Conservation (phyloP, 2,329 filamentous ascomycete species). For the Aureobasidium sp. region DNA sequence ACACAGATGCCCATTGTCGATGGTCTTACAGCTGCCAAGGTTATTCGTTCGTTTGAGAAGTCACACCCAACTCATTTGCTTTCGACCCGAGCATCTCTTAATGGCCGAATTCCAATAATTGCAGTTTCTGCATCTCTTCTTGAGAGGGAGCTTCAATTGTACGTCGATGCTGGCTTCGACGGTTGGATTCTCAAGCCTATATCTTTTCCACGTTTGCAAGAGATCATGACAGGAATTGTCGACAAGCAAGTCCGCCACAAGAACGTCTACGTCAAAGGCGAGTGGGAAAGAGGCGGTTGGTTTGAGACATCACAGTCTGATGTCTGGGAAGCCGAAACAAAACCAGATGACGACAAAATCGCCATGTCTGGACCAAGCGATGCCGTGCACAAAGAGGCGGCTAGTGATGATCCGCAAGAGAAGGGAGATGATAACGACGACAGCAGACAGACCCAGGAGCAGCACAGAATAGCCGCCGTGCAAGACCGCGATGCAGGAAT, state of each 20-base stretch:
- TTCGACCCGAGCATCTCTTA: conserved; percentile 52
- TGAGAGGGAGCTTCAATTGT: conserved; percentile 60
- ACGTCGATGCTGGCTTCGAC: conserved; percentile 74
- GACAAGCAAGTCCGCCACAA: conserved; percentile 50
- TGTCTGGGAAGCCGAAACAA: conserved; percentile 32
- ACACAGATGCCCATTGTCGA: conserved; percentile 85
- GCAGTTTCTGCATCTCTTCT: conserved; percentile 78
- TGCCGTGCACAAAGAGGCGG: conserved; percentile 27
- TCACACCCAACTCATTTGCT: conserved; percentile 43
- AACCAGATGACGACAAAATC: conserved; percentile 21
- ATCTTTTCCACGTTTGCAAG: conserved; percentile 66
- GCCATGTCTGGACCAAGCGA: conserved; percentile 22
- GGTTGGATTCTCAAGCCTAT: conserved; percentile 89
- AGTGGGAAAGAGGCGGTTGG: conserved; percentile 86
- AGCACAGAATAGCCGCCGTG: conserved; percentile 24
- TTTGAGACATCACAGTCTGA: conserved; percentile 46
- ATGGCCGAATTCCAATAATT: conserved; percentile 70
- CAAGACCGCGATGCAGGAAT: conserved; percentile 17
- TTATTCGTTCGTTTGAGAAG: conserved; percentile 69
- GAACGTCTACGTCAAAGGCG: conserved; percentile 62
- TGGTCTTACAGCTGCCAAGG: conserved; percentile 71
- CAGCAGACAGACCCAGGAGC: conserved; percentile 28
- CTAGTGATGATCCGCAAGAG: conserved; percentile 26
- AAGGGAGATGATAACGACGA: conserved; percentile 24
- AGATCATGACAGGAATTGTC: conserved; percentile 62